Evolutionary conservation across 371 early-diverging fungal genomes (phyloP), one percentile per base, ranked within the genome.

Genomic region (Smittium mucronatum): DNA sequence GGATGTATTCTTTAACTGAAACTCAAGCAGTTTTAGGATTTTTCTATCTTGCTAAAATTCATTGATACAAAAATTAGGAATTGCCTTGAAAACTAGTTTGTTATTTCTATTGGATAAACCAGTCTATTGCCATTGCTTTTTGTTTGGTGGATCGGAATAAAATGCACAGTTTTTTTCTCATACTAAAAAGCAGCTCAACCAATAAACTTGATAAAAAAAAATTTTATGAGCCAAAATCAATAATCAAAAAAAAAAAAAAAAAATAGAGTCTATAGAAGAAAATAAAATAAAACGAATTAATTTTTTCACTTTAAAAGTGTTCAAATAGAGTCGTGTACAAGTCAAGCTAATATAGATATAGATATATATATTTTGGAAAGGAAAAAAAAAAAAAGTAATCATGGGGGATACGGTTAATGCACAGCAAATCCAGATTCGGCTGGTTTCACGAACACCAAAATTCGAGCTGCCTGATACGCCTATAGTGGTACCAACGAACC

Each of bases 381-480:
- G 5, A 11, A 61, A 33, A 33, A 5, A 61, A 61, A 61, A 11
- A 33, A 11, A 61, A 11, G 5, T 28, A 11, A 28, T 25, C 68
- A 76, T 77, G 74, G 73, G 73, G 47, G 29, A 72, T 32, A 32
- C 59, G 11, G 58, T 58, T 67, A 71, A 71, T 28, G 71, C 76
- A 64, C 15, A 61, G 33, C 91, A 93, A 81, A 86, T 94, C 63
- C 93, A 93, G 80, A 93, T 95, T 73, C 88, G 89, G 58, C 90
- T 95, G 71, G 77, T 83, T 35, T 89, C 93, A 16, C 82, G 85
- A 70, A 89, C 90, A 75, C 68, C 73, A 28, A 80, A 93, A 70
- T 89, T 88, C 74, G 85, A 83, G 35, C 85, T 95, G 28, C 86
- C 87, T 15, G 89, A 91, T 70, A 81, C 92, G 0, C 81, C 94